Evolutionary conservation across 192 early-diverging fungal species (phyloP).

Genomic region (Rhizoclosmatium globosum): DNA sequence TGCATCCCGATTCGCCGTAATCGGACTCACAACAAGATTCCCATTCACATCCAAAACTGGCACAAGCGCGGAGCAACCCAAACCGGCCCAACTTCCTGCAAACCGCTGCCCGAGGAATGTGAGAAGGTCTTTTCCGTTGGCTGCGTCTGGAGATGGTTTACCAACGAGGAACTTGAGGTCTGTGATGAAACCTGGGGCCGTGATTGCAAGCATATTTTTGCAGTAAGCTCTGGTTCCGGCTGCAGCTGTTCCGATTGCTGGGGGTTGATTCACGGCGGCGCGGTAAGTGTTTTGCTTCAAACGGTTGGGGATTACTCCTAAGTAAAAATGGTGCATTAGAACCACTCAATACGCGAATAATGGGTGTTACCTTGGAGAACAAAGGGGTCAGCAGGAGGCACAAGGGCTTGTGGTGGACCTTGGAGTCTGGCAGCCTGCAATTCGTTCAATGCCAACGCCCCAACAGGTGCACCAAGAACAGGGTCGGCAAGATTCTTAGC

Average conservation of each 20-base stretch:
- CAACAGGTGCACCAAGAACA: conserved; percentile 19
- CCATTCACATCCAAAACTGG: neutral
- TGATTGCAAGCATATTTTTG: conserved; percentile 13
- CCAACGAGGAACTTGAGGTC: conserved; percentile 25
- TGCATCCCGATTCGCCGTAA: conserved; percentile 25
- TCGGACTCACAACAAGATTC: neutral
- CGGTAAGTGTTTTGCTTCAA: conserved; percentile 38
- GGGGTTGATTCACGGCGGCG: conserved; percentile 32
- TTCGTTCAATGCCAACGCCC: conserved; percentile 49
- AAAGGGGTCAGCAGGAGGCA: conserved; percentile 52
- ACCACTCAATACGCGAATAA: neutral
- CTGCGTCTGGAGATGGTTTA: conserved; percentile 9
- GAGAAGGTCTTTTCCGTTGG: conserved; percentile 33
- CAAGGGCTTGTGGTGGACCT: conserved; percentile 42
- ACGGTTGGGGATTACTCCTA: neutral
- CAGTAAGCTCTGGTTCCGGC: conserved; percentile 9
- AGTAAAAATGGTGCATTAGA: too few species aligned
- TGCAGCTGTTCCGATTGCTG: neutral
- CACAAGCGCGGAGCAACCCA: conserved; percentile 12
- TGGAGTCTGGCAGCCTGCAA: conserved; percentile 43
- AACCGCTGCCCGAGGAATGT: conserved; percentile 33
- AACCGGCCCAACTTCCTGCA: neutral
- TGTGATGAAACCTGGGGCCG: conserved; percentile 15
- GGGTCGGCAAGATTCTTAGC: conserved; percentile 50
- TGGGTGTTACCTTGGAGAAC: conserved; percentile 29